Evolutionary conservation across 768 basidiomycete genomes (phyloP), one percentile per base, ranked within the genome.

Genomic region (Mycena pura): DNA sequence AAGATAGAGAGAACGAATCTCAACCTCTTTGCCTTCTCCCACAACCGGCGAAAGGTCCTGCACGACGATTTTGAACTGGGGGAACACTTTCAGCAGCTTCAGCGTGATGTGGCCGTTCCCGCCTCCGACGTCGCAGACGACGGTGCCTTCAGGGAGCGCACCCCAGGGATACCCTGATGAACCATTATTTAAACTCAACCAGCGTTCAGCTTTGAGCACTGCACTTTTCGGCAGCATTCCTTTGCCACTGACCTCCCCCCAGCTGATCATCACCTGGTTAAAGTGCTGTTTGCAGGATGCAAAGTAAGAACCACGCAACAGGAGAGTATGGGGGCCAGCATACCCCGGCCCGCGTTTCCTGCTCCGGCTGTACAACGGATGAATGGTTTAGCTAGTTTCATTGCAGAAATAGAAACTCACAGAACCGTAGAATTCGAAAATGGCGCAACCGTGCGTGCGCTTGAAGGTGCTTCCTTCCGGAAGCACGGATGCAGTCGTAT

Each of bases 111-210:
- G 66, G 1, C 81, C 81, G 40, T 75, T 70, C 6, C 77, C 75
- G 6, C 78, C 76, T 14, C 77, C 80, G 13, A 81, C 70, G 65
- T 82, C 80, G 50, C 77, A 77, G 17, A 82, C 68, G 3, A 67
- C 65, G 4, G 74, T 64, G 13, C 69, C 73, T 5, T 34, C 9
- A 14, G 69, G 57, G 5, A 78, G 63, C n/a, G 65, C 41, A 0
- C 63, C 68, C 80, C 79, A 82, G 7, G 76, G 71, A 49, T 72
- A 79, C 0, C 67, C 79, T 80, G 40, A 49, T 15, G 7, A 47
- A 19, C 0, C 3, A 43, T 7, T 8, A 10, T 41, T 14, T 24
- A 44, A 44, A n/a, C 34, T n/a, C 22, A 38, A 28, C 0, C 43
- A 22, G 11, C 34, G 22, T 51, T 19, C 5, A 40, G 28, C 25